These are phyloP conservation scores for Daldinia vernicosa DNA, from an alignment of 495 filamentous ascomycete species.

Conservation along the genomic window DNA sequence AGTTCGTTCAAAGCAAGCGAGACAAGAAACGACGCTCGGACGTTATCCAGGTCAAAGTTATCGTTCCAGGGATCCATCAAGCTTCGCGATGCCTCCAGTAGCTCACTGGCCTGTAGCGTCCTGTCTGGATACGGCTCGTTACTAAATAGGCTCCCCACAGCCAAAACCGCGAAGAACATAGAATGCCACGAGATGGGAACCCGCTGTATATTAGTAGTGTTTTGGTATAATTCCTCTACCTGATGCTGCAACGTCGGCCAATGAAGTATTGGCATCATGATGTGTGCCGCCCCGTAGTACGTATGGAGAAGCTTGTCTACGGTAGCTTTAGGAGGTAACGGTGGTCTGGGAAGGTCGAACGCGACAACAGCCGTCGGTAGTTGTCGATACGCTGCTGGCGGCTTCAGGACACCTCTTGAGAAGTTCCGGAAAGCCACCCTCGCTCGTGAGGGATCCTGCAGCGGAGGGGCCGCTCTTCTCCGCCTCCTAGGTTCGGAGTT, in stretches of 20 bases:
- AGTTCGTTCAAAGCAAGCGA: slow-evolving; percentile 86
- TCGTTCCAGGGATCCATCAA: slow-evolving; percentile 86
- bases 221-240: slow-evolving; percentile 78
- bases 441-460: slow-evolving; percentile 74
- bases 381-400: slow-evolving; percentile 75
- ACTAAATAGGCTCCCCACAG: slow-evolving; percentile 82
- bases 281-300: slow-evolving; percentile 80
- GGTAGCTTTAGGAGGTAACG: slow-evolving; percentile 73
- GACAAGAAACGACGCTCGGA: slow-evolving; percentile 73
- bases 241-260: slow-evolving; percentile 84
- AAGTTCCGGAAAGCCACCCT: slow-evolving; percentile 77
- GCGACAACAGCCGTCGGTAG: slow-evolving; percentile 55
- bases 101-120: slow-evolving; percentile 71
- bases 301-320: slow-evolving; percentile 79
- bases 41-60: slow-evolving; percentile 81
- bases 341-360: slow-evolving; percentile 65
- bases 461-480: slow-evolving; percentile 63
- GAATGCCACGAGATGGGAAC: slow-evolving; percentile 80
- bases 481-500: slow-evolving; percentile 69
- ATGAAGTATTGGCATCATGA: slow-evolving; percentile 83
- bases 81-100: slow-evolving; percentile 73
- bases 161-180: slow-evolving; percentile 84
- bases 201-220: slow-evolving; percentile 66
- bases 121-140: slow-evolving; percentile 62
- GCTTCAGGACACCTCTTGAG: slow-evolving; percentile 81